Evolutionary conservation across 129 eudicot species (phyloP), one percentile per base, ranked within the genome.

Genomic region (Lactuca saligna): DNA sequence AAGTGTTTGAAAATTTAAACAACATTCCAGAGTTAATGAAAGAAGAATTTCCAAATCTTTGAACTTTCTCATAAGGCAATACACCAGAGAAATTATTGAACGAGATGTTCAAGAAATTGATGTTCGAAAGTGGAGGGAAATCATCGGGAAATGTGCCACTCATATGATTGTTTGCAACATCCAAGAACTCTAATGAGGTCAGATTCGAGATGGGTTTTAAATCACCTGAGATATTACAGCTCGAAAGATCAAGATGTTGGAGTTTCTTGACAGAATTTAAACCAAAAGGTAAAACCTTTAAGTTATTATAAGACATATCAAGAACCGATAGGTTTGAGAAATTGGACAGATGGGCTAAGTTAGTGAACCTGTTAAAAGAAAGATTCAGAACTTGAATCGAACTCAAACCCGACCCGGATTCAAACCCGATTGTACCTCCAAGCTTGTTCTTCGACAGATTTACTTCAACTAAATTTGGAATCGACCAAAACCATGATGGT

Each of bases 361-460:
- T 86, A 20, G 88, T 92, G 77, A 92, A 92, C 87, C 96, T 84
- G 66, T 92, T 92, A 32, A 9, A 72, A 3, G 99, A 87, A 58
- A 94, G 77, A 73, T 87, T 72, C 4, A 94, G 84, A 8, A 57
- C 56, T 61, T 71, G 85, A 39, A 86, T 77, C 7, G 87, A 66
- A 6, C 87, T 86, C 33, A 61, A 33, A 67, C 70, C 71, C 32
- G 67, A 54, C 37, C 82, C 68, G 63, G 78, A 62, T 59, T 67
- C 68, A 41, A 68, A 65, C 32, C 84, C 93, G 62, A 87, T 76
- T 14, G 82, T 55, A 50, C 94, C 94, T 50, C 97, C 97, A 20
- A 90, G 80, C 61, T 75, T 76, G 92, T 93, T 93, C 42, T 59
- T 69, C 20, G 96, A 81, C n/a, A 93, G 85, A 46, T 93, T 78